Evolutionary conservation across 345 rosid species (phyloP).

Genomic region (Orychophragmus violaceus): DNA sequence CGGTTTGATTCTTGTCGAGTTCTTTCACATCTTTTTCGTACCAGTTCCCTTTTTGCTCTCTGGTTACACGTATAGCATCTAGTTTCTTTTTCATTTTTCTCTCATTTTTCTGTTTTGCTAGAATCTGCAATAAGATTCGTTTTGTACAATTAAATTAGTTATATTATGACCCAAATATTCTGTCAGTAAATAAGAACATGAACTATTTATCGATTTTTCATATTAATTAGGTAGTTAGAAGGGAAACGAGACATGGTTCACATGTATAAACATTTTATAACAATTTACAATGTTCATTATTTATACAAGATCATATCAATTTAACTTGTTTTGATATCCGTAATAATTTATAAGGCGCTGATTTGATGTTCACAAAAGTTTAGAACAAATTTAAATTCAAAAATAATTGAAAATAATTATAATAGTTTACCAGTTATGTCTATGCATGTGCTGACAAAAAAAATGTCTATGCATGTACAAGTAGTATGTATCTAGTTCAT

Average conservation of each 20-base stretch:
- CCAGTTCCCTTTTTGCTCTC: slow-evolving; percentile 27
- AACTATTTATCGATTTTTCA: neutral
- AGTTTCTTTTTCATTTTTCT: slow-evolving; percentile 32
- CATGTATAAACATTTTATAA: too few relatives aligned
- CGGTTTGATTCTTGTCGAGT: slow-evolving; percentile 27
- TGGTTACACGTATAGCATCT: slow-evolving; percentile 10
- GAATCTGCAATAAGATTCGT: neutral
- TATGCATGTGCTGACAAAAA: too few relatives aligned
- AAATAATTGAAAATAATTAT: too few relatives aligned
- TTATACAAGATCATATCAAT: neutral
- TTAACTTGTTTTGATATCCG: too few relatives aligned
- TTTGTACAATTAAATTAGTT: neutral
- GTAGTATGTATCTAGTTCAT: too few relatives aligned
- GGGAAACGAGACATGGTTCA: neutral
- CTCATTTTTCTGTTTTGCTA: slow-evolving; percentile 31
- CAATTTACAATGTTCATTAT: neutral
- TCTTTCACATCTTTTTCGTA: slow-evolving; percentile 46
- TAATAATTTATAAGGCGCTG: too few relatives aligned
- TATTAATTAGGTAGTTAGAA: neutral
- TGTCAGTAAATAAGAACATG: neutral
- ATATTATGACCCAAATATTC: neutral
- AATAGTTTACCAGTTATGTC: too few relatives aligned
- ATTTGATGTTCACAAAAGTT: too few relatives aligned
- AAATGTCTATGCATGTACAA: too few relatives aligned
- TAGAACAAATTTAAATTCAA: too few relatives aligned